Conservation (phyloP, 2,329 filamentous ascomycete species). For the Trichoderma asperellum region DNA sequence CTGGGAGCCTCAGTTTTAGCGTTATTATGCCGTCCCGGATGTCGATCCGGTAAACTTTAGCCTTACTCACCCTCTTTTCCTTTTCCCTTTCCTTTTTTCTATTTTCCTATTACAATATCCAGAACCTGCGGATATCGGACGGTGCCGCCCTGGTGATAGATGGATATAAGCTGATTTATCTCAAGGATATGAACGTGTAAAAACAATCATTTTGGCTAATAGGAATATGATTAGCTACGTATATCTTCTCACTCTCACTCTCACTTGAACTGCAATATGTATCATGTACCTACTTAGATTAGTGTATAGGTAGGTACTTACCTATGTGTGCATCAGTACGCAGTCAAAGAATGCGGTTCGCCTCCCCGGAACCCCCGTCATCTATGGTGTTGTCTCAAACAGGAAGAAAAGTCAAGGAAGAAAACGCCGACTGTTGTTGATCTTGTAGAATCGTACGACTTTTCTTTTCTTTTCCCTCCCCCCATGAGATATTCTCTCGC, state of each 20-base stretch:
- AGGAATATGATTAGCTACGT: neutral
- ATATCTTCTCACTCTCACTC: neutral
- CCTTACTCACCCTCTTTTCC: neutral
- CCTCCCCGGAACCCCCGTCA: neutral
- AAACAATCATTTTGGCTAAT: no score
- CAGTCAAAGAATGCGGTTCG: constrained; percentile 10
- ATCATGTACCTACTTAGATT: neutral
- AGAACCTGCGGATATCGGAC: neutral
- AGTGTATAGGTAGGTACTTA: neutral
- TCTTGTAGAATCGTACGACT: neutral
- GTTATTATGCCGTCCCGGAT: constrained; percentile 7
- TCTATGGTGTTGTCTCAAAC: constrained; percentile 8
- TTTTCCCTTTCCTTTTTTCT: neutral
- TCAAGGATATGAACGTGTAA: neutral
- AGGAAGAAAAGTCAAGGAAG: neutral
- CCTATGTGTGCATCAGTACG: neutral
- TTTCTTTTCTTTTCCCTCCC: neutral
- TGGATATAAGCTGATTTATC: neutral
- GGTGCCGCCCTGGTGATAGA: neutral
- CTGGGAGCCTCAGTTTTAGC: neutral
- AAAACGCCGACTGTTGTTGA: neutral
- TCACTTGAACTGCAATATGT: neutral
- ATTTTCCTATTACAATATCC: neutral
- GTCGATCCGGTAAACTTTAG: neutral
- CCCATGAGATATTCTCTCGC: neutral